Evolutionary conservation across 1,284 basidiomycete species (phyloP).

Genomic region (Porogramme epimiltina): DNA sequence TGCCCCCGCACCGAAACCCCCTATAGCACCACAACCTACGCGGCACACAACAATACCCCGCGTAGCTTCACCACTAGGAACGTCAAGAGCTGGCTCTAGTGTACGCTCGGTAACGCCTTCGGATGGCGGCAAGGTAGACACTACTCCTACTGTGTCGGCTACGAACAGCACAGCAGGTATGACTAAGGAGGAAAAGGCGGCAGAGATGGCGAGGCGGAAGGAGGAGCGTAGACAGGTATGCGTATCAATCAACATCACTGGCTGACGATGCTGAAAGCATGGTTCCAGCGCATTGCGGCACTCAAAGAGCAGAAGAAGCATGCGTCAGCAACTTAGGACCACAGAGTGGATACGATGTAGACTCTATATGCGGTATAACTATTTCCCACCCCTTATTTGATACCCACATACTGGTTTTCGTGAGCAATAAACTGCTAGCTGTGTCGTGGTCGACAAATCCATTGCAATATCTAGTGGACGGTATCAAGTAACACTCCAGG

Average conservation of each 20-base stretch:
- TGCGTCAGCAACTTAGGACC: slow-evolving; percentile 3
- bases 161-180: slow-evolving; percentile 41
- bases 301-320: slow-evolving; percentile 36
- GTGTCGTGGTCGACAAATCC: too few species aligned
- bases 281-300: slow-evolving; percentile 32
- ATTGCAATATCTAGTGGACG: too few species aligned
- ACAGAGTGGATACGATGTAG: too few species aligned
- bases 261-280: not conserved
- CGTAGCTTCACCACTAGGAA: slow-evolving; percentile 13
- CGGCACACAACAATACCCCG: slow-evolving; percentile 6
- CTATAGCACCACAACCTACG: slow-evolving; percentile 14
- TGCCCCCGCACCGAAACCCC: slow-evolving; percentile 4
- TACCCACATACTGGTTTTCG: too few species aligned
- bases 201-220: slow-evolving; percentile 85
- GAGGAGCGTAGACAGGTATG: slow-evolving; percentile 87
- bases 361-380: too few species aligned
- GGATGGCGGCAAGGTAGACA: slow-evolving; percentile 21
- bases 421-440: too few species aligned
- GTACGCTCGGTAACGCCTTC: slow-evolving; percentile 28
- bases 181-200: slow-evolving; percentile 87
- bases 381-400: too few species aligned
- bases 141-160: slow-evolving; percentile 22
- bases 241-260: slow-evolving; percentile 17
- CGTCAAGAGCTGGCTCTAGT: slow-evolving; percentile 14
- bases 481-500: too few species aligned